phyloP scores from a whole-genome alignment of 2,329 filamentous ascomycete species.

The Grosmannia clavigera region DNA sequence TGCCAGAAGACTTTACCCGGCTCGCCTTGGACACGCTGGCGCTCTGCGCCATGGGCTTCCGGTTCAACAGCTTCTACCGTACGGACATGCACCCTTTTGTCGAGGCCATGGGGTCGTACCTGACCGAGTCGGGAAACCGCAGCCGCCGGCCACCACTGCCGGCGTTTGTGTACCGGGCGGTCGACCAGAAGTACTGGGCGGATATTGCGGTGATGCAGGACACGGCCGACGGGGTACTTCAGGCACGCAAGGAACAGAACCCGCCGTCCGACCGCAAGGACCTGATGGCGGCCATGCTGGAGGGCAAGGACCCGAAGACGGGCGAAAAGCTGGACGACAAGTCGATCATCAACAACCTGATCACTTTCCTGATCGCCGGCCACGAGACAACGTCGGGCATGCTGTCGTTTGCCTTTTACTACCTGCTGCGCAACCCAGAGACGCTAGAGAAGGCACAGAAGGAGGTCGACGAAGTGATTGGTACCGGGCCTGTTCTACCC shows the following conservation, averaged over 20 bases:
- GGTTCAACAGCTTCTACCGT: constrained; percentile 64
- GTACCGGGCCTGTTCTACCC: constrained; percentile 40
- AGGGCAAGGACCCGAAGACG: constrained; percentile 54
- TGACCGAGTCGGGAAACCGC: constrained; percentile 42
- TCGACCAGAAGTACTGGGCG: constrained; percentile 36
- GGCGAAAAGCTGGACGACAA: constrained; percentile 51
- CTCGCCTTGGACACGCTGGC: constrained; percentile 61
- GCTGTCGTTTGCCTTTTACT: constrained; percentile 52
- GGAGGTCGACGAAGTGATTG: constrained; percentile 56
- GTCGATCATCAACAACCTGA: constrained; percentile 56
- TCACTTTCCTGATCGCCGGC: constrained; percentile 59
- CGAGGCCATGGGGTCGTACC: constrained; percentile 50
- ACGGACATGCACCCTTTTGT: constrained; percentile 60
- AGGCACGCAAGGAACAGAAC: constrained; percentile 37
- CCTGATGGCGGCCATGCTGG: constrained; percentile 57
- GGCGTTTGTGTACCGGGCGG: constrained; percentile 35
- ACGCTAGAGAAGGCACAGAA: constrained; percentile 48
- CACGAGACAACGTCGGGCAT: constrained; percentile 62
- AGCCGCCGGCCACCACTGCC: constrained; percentile 29
- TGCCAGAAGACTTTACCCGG: constrained; percentile 58
- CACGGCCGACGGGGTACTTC: constrained; percentile 47
- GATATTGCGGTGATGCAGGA: constrained; percentile 44
- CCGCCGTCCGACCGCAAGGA: constrained; percentile 46
- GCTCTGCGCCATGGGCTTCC: constrained; percentile 57
- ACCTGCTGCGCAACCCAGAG: constrained; percentile 50